Evolutionary conservation across 805 yeast species (phyloP).

Genomic region (Ogataea henricii): DNA sequence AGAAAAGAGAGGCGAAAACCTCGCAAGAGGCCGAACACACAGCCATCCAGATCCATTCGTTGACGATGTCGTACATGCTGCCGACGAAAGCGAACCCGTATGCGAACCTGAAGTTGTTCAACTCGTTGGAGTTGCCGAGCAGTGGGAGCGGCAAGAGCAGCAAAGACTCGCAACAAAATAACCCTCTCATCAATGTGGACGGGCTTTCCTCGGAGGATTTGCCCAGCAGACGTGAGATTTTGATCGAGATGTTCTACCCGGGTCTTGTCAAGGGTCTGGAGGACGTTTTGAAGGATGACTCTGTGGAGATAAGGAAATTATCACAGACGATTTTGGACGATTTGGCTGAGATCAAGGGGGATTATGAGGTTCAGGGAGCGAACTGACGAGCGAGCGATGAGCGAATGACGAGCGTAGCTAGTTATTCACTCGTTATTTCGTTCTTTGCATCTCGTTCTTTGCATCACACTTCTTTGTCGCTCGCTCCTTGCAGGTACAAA

Average conservation of each 20-base stretch:
- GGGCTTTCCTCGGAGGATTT: slow-evolving; percentile 61
- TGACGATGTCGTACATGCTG: slow-evolving; percentile 52
- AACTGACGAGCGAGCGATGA: slow-evolving; percentile 2
- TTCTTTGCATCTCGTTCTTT: too few species aligned
- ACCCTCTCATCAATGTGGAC: slow-evolving; percentile 39
- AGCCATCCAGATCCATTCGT: slow-evolving; percentile 42
- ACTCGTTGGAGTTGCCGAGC: slow-evolving; percentile 36
- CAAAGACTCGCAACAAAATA: background rate
- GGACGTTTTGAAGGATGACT: slow-evolving; percentile 57
- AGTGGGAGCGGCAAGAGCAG: background rate
- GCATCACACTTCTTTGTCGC: too few species aligned
- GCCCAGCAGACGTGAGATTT: slow-evolving; percentile 52
- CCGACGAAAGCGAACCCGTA: slow-evolving; percentile 64
- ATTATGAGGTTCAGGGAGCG: slow-evolving; percentile 21
- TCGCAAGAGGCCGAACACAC: background rate
- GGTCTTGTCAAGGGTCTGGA: slow-evolving; percentile 54
- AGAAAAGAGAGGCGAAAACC: slow-evolving; percentile 11
- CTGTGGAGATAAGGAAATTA: slow-evolving; percentile 21
- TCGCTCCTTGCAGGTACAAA: too few species aligned
- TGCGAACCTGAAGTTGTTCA: slow-evolving; percentile 61
- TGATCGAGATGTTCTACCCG: slow-evolving; percentile 52
- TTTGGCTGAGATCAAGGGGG: slow-evolving; percentile 18
- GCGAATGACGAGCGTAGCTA: background rate
- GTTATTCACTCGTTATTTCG: background rate
- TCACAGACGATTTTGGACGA: slow-evolving; percentile 20